Evolutionary conservation across 768 basidiomycete species (phyloP), one percentile per base, ranked within the genome.

Genomic region (Scleroderma citrinum): DNA sequence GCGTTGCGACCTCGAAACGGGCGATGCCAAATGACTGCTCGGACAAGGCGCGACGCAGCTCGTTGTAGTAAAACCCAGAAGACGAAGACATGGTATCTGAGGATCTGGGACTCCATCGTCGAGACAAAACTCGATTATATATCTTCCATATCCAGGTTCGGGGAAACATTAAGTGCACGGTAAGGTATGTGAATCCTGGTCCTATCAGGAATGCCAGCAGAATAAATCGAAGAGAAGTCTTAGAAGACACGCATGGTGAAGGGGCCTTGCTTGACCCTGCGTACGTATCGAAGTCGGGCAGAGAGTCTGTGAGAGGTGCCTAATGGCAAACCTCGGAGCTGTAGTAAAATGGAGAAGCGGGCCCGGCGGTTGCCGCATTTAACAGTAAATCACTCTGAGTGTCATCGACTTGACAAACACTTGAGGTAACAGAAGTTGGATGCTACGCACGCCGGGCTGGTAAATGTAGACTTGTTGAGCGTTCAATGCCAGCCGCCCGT

Each of bases 11-110:
- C 3, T 70, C 66, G 56, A 73, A 85, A 52, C 68, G 64, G 35
- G 68, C 57, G 51, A 86, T 72, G 16, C 78, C 79, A 55, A 78
- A 82, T 5, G 73, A 66, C 52, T 85, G 80, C 56, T 86, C 84
- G 29, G 64, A 63, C 31, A 87, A 71, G 21, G 80, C 76, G 20
- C 71, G 68, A 19, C 65, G 65, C 17, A 87, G 70, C 60, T 87
- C 85, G 48, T 69, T 60, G 48, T 69, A 58, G 56, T 59, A 62
- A 58, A 71, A 71, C 20, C 60, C 48, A 23, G 60, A 21, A 11
- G 55, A 36, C 7, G 57, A 55, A 24, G 38, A 2, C 62, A 67
- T 66, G 37, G 48, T 46, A 29, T 47, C 21, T 23, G 50, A 48
- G 23, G n/a, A 50, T 43, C 46, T 46, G 51, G 32, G 51, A 49